phyloP scores from a whole-genome alignment of 2,329 filamentous ascomycete genomes.

The Fusarium mundagurra region DNA sequence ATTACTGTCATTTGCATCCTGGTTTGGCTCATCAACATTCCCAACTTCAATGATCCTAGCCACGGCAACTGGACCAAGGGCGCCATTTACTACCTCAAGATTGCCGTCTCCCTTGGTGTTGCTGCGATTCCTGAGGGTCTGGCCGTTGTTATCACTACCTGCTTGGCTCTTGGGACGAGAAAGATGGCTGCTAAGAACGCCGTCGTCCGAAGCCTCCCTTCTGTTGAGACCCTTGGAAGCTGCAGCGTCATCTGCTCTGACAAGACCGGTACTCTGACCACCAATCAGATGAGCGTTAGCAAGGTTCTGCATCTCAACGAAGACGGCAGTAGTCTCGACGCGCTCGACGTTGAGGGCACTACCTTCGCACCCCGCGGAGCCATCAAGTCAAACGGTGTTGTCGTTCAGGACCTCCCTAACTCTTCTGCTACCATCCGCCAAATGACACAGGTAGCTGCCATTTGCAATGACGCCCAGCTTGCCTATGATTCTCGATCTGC shows the following conservation, averaged over 20 bases:
- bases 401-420: constrained; percentile 73
- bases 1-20: constrained; percentile 96
- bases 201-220: constrained; percentile 93
- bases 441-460: constrained; percentile 75
- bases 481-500: constrained; percentile 81
- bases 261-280: constrained; percentile 97
- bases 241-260: constrained; percentile 99
- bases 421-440: constrained; percentile 82
- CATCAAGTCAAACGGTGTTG: constrained; percentile 74
- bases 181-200: constrained; percentile 99
- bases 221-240: constrained; percentile 96
- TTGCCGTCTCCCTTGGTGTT: constrained; percentile 96
- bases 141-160: constrained; percentile 98
- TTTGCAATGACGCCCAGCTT: constrained; percentile 91
- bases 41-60: constrained; percentile 93
- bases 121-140: constrained; percentile 97
- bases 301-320: constrained; percentile 87
- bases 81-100: constrained; percentile 99
- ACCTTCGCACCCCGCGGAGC: constrained; percentile 88
- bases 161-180: constrained; percentile 91
- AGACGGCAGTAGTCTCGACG: constrained; percentile 77
- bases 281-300: constrained; percentile 99
- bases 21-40: constrained; percentile 98
- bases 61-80: constrained; percentile 96
- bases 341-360: constrained; percentile 90